Conservation (phyloP, 352 stramenopile genomes). For the Globisporangium irregulare region DNA sequence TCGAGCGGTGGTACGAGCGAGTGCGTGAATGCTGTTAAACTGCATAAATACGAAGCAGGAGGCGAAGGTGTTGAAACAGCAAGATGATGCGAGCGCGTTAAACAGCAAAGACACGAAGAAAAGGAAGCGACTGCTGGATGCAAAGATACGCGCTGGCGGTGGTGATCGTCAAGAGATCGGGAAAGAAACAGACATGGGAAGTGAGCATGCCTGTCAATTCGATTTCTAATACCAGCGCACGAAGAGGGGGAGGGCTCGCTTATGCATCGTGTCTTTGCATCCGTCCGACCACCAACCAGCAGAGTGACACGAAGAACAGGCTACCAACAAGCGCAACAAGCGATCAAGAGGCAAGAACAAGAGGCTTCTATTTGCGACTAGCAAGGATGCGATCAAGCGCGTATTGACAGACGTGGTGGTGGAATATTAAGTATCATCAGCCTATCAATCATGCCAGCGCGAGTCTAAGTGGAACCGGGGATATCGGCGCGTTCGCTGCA, state of each 20-base stretch:
- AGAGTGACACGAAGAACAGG: not conserved
- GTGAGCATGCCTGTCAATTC: not conserved
- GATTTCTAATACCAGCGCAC: not conserved
- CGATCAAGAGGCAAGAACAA: not conserved
- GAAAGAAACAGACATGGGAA: constrained; percentile 5
- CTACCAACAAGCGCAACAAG: not conserved
- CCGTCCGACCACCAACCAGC: constrained; percentile 2
- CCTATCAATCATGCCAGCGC: not conserved
- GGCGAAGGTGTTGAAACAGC: not conserved
- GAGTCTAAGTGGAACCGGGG: not conserved
- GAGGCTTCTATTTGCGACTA: not conserved
- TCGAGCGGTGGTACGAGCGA: not conserved
- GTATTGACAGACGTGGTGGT: not conserved
- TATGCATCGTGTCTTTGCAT: constrained; percentile 2
- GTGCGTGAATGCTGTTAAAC: not conserved
- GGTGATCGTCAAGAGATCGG: not conserved
- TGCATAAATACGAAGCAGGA: not conserved
- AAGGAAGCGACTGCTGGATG: not conserved
- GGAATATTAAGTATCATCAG: not conserved
- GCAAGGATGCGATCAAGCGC: not conserved
- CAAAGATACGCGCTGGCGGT: not conserved
- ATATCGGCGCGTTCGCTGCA: not conserved
- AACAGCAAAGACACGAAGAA: constrained; percentile 15
- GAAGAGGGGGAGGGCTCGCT: not conserved
- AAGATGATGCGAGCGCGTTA: not conserved